Evolutionary conservation across 2,329 filamentous ascomycete species (phyloP).

Genomic region (Cercospora sp.): DNA sequence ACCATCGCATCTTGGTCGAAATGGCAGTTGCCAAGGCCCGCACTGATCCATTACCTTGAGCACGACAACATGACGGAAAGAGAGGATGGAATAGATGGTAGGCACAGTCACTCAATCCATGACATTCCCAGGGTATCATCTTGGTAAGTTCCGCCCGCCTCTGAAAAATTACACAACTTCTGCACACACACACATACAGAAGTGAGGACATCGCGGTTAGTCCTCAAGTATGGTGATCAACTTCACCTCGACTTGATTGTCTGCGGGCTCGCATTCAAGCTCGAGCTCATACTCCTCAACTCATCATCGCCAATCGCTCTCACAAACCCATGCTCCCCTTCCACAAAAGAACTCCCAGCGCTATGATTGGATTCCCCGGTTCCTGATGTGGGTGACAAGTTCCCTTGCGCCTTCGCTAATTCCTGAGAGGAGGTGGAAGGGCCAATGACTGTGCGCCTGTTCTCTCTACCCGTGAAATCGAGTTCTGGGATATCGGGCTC

Average conservation of each 20-base stretch:
- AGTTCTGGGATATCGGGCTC: not conserved
- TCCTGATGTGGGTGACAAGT: not conserved
- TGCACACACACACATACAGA: not conserved
- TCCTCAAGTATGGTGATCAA: not conserved
- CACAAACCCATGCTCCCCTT: constrained; percentile 27
- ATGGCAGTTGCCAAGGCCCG: no score
- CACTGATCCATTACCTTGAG: not conserved
- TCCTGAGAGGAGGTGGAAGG: constrained; percentile 17
- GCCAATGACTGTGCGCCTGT: constrained; percentile 27
- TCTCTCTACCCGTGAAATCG: constrained; percentile 13
- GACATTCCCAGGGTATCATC: constrained; percentile 9
- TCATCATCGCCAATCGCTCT: constrained; percentile 25
- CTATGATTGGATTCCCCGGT: constrained; percentile 5
- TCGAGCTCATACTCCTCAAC: constrained; percentile 24
- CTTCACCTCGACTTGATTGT: constrained; percentile 3
- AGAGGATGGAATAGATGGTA: not conserved
- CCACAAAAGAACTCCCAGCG: constrained; percentile 14
- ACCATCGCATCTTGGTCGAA: no score
- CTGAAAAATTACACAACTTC: constrained; percentile 4
- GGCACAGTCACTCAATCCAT: not conserved
- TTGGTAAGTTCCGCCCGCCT: not conserved
- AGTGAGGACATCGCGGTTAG: not conserved
- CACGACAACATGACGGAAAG: not conserved
- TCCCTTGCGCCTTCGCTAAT: constrained; percentile 1
- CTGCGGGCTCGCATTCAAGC: constrained; percentile 18